These are phyloP conservation scores for Eragrostis nindensis DNA, from an alignment of 176 grass and related monocot genomes.

Conservation along the genomic window DNA sequence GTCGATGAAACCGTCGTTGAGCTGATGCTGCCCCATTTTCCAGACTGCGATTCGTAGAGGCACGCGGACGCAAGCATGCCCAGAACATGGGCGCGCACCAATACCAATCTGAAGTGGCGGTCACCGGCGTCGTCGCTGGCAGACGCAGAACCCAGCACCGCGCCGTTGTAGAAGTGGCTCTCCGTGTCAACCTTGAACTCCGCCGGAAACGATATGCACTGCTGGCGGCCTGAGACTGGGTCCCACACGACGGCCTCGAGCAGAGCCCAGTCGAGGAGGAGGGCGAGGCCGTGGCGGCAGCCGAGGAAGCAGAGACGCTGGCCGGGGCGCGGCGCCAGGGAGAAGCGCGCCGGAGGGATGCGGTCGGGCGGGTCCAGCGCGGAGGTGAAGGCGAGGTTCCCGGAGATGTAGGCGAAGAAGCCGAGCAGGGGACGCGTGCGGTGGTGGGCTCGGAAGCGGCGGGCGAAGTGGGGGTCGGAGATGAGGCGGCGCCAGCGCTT, in stretches of 20 bases:
- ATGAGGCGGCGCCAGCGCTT: constrained; percentile 4
- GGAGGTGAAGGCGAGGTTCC: neutral
- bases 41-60: neutral
- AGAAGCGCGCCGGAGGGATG: neutral
- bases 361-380: neutral
- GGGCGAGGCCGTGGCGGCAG: constrained; percentile 1
- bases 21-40: neutral
- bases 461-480: neutral
- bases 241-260: constrained; percentile 4
- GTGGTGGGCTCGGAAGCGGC: neutral
- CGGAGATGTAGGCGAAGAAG: neutral
- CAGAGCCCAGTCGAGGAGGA: neutral
- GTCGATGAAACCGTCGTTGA: neutral
- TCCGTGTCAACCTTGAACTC: too few species aligned
- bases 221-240: neutral
- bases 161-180: too few species aligned
- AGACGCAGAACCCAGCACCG: neutral
- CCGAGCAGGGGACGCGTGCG: neutral
- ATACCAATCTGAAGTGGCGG: neutral
- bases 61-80: neutral
- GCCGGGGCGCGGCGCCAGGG: too few species aligned
- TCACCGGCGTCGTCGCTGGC: neutral
- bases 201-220: neutral
- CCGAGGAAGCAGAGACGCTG: neutral
- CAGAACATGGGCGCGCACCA: neutral